A percentile compares a stretch with the other conserved stretches of the same genome.
Evolutionary conservation across 202 grass and related monocot genomes (phyloP).

Genomic region (Panicum virgatum): DNA sequence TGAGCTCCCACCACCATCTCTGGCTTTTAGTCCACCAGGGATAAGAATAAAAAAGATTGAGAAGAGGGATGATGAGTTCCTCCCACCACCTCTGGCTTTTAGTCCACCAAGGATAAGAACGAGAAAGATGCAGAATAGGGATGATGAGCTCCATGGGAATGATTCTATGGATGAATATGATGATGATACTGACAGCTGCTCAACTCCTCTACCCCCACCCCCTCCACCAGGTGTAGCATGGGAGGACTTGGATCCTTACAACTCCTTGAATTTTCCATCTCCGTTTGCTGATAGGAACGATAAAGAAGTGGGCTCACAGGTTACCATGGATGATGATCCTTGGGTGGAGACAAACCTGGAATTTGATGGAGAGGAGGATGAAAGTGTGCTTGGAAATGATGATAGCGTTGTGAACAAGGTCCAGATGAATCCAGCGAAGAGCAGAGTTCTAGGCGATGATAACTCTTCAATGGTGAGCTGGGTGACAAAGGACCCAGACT

Average conservation of each 20-base stretch:
- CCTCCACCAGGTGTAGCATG: constrained; percentile 62
- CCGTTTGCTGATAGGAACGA: constrained; percentile 38
- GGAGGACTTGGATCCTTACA: constrained; percentile 68
- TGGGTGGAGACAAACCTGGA: constrained; percentile 75
- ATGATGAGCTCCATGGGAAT: constrained; percentile 48
- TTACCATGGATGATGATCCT: constrained; percentile 59
- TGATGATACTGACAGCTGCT: constrained; percentile 72
- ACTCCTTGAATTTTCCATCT: constrained; percentile 52
- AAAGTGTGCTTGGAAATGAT: constrained; percentile 39
- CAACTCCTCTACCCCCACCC: constrained; percentile 65
- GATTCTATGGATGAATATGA: constrained; percentile 54
- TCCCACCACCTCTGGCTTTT: constrained; percentile 61
- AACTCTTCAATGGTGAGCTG: constrained; percentile 62
- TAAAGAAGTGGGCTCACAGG: constrained; percentile 45
- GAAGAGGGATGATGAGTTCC: constrained; percentile 41
- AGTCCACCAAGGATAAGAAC: constrained; percentile 52
- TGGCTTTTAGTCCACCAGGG: constrained; percentile 59
- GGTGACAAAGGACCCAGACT: constrained; percentile 73
- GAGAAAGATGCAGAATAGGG: constrained; percentile 52
- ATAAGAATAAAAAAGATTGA: constrained; percentile 55
- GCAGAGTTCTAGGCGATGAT: constrained; percentile 43
- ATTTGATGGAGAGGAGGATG: constrained; percentile 62
- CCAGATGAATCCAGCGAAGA: constrained; percentile 38
- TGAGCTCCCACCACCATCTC: constrained; percentile 53
- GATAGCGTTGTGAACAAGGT: constrained; percentile 37